Base-by-base conservation (phyloP, 1,284 basidiomycete genomes). In the Ceratobasidium sp. region DNA sequence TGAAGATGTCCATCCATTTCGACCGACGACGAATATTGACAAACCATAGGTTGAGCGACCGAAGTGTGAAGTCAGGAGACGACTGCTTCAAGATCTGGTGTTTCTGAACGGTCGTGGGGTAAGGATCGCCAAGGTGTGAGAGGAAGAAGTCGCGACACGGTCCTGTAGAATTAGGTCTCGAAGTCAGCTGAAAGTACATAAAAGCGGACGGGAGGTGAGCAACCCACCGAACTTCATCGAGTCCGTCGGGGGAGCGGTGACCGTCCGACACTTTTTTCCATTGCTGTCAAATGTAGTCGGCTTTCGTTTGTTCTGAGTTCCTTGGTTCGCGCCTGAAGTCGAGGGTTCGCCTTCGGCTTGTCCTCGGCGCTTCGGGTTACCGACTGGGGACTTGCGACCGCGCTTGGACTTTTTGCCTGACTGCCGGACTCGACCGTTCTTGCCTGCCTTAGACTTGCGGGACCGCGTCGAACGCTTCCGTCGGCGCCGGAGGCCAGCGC, bases 61-160 rank as follows among this genome's bases (percentile, higher is more conserved):
- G 72, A 47, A 63, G 65, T 27, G 66, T 51, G 50, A 76, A 72
- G 50, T 73, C 74, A 33, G 73, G 24, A 2, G 67, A 71, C 11
- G 67, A 71, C 27, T 65, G 56, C 19, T 64, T 51, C 11, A 75
- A 44, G 41, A 77, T 54, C 67, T 75, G 74, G 47, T 59, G 59
- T 59, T 78, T 78, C 53, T 76, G 64, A 11, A 62, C 64, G 11
- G 73, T 57, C n/a, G 73, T 75, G n/a, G 77, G 77, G 59, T 78
- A 78, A 1, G 77, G 77, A 48, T 72, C 67, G 27, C 57, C 53
- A 27, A 78, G 51, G 51, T 78, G 63, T 14, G 33, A 53, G 31
- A 78, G 57, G 64, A 78, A 78, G 57, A 73, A 78, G 67, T 76
- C 77, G 22, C 77, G 75, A 66, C 75, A 76, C 9, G 77, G 76